Evolutionary conservation across 441 rosid species (phyloP).

Genomic region (Jatropha podagrica): DNA sequence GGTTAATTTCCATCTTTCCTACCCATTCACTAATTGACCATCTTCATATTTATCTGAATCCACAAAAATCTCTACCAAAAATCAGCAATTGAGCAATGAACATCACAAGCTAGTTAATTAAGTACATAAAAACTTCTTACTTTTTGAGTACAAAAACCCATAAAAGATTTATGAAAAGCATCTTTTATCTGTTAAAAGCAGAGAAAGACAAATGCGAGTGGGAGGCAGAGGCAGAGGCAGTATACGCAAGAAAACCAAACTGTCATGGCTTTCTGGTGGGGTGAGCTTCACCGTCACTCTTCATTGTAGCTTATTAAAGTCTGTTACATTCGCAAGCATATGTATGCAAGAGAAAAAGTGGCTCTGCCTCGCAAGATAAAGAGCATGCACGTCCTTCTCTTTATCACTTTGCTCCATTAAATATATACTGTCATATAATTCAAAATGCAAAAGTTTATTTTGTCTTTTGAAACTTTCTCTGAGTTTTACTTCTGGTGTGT

Average conservation of each 20-base stretch:
- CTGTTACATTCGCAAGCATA: conserved; percentile 6
- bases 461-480: neutral
- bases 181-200: neutral
- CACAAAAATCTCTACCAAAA: too few species aligned
- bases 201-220: neutral
- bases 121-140: too few species aligned
- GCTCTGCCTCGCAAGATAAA: too few species aligned
- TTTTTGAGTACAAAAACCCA: neutral
- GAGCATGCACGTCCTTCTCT: neutral
- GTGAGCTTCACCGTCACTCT: conserved; percentile 1
- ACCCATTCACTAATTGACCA: too few species aligned
- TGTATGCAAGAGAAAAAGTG: conserved; percentile 1
- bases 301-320: conserved; percentile 7
- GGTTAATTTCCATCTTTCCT: too few species aligned
- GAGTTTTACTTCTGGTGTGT: neutral
- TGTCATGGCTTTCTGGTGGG: neutral
- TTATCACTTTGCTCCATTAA: neutral
- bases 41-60: too few species aligned
- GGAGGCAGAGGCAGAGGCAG: neutral
- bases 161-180: neutral
- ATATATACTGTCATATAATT: neutral
- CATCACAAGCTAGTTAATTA: too few species aligned
- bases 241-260: neutral
- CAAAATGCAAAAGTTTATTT: neutral
- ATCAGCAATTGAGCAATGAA: too few species aligned